Base-by-base conservation (phyloP, 2,329 filamentous ascomycete species). In the Zasmidium angulare region DNA sequence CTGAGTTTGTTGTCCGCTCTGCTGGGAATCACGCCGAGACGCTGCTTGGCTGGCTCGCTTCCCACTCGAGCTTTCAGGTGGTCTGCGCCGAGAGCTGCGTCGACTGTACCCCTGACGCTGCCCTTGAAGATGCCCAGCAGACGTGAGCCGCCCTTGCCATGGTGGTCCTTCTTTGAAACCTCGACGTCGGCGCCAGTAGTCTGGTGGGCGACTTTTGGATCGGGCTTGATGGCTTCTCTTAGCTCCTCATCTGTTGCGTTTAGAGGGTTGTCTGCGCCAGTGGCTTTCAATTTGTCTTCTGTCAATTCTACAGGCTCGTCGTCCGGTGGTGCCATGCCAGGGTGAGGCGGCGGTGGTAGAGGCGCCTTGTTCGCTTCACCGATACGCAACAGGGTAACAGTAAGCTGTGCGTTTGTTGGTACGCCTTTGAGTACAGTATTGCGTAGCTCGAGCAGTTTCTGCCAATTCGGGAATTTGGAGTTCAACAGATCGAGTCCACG, bases 341-440 rank as follows among this genome's bases (percentile, higher is more conserved):
- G 75, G 17, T 71, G 73, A 17, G 84, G 83, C 21, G 84, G 83
- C 11, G 84, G 79, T 26, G 90, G 90, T 0, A 96, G 75, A 0
- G 91, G 91, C 0, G 89, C 87, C 65, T 89, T 89, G 75, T 93
- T 93, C 11, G 84, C 85, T 75, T 96, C 91, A 46, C 90, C 91
- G 26, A 93, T 86, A 3, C 91, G 88, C 11, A 96, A 84, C 1
- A 96, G 81, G 0, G 91, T 96, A 24, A 96, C 78, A 0, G 90
- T 87, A 19, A 96, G 83, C 70, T 96, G 91, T 2, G 90, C 90
- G 70, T 96, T 95, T 1, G 91, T 96, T 0, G 91, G 91, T 0
- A 95, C 87, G 1, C 90, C 90, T 70, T 89, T 90, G 53, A 96
- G 84, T 1, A 95, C 72, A 0, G 89, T 91, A 64, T 91, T 91